phyloP scores from a whole-genome alignment of 2,329 filamentous ascomycete species.

The Botryotinia narcissicola region DNA sequence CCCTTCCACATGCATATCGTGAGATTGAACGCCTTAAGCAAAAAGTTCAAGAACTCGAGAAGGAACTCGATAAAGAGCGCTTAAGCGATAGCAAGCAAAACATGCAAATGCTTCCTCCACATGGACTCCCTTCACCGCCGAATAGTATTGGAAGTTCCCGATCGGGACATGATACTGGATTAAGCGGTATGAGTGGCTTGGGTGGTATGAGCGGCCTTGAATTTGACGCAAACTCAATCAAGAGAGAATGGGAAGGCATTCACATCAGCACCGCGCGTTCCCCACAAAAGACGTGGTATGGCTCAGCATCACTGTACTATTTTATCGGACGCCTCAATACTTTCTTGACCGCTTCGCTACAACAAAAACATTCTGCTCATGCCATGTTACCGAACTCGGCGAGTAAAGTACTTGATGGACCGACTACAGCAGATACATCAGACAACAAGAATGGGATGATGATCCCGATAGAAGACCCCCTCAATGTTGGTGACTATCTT shows the following conservation, averaged over 20 bases:
- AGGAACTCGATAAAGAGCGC: slow-evolving; percentile 27
- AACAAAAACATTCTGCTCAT: slow-evolving; percentile 38
- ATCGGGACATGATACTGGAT: slow-evolving; percentile 5
- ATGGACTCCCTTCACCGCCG: slow-evolving; percentile 21
- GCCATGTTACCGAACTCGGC: slow-evolving; percentile 38
- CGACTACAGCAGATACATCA: slow-evolving; percentile 25
- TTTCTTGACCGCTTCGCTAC: slow-evolving; percentile 40
- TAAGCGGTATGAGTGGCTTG: slow-evolving; percentile 3
- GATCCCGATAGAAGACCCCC: slow-evolving; percentile 16
- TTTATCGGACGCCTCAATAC: slow-evolving; percentile 45
- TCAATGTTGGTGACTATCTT: slow-evolving; percentile 36
- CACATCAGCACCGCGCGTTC: slow-evolving; percentile 41
- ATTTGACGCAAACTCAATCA: slow-evolving; percentile 24
- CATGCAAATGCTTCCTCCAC: slow-evolving; percentile 22
- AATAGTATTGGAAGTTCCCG: slow-evolving; percentile 10
- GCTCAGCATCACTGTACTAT: slow-evolving; percentile 46
- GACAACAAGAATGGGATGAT: slow-evolving; percentile 5
- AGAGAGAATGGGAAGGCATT: slow-evolving; percentile 42
- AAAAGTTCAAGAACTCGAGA: slow-evolving; percentile 38
- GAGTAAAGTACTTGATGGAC: slow-evolving; percentile 23
- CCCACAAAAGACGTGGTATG: slow-evolving; percentile 44
- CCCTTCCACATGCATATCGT: slow-evolving; percentile 36
- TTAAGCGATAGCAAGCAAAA: slow-evolving; percentile 10
- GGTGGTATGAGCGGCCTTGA: slow-evolving; percentile 20
- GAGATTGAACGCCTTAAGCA: slow-evolving; percentile 42